Percentiles rank a stretch among this genome's conserved stretches.
Evolutionary conservation across 2,329 filamentous ascomycete genomes (phyloP).

Genomic region (Epichloe coenophiala): DNA sequence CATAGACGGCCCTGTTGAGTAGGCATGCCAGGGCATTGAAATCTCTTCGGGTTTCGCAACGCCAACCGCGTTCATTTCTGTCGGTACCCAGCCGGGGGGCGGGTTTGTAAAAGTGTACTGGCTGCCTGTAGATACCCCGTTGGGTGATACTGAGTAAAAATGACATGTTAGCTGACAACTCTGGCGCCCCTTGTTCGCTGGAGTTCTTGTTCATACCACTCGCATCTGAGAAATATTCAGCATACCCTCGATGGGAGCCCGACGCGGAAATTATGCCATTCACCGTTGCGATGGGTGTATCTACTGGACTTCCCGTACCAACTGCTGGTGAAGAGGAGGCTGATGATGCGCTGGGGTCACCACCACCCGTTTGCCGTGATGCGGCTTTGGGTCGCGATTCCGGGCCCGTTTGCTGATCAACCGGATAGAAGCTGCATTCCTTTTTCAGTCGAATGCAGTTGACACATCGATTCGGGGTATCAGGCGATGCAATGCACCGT

Average conservation of each 20-base stretch:
- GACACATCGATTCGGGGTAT: slow-evolving; percentile 68
- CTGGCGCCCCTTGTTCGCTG: background rate
- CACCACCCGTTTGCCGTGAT: slow-evolving; percentile 19
- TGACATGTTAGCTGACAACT: background rate
- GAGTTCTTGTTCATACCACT: slow-evolving; percentile 27
- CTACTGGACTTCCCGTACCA: slow-evolving; percentile 27
- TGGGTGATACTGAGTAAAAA: slow-evolving; percentile 18
- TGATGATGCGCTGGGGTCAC: slow-evolving; percentile 27
- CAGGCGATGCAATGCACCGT: slow-evolving; percentile 65
- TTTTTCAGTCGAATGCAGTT: slow-evolving; percentile 93
- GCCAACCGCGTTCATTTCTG: slow-evolving; percentile 26
- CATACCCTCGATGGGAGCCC: slow-evolving; percentile 22
- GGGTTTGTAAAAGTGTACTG: slow-evolving; percentile 26
- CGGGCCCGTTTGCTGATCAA: slow-evolving; percentile 57
- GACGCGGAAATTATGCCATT: background rate
- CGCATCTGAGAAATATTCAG: slow-evolving; percentile 24
- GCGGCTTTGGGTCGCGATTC: slow-evolving; percentile 30
- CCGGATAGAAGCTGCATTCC: slow-evolving; percentile 83
- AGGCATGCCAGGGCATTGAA: slow-evolving; percentile 34
- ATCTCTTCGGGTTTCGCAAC: slow-evolving; percentile 29
- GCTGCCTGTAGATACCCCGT: slow-evolving; percentile 16
- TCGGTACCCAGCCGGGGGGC: slow-evolving; percentile 30
- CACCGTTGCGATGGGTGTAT: slow-evolving; percentile 16
- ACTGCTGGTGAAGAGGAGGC: slow-evolving; percentile 36
- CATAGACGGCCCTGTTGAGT: slow-evolving; percentile 35